A percentile compares a stretch with the other conserved stretches of the same genome.
These are phyloP conservation scores for Pseudogymnoascus sp. DNA, from an alignment of 2,329 filamentous ascomycete species.

Conservation along the genomic window DNA sequence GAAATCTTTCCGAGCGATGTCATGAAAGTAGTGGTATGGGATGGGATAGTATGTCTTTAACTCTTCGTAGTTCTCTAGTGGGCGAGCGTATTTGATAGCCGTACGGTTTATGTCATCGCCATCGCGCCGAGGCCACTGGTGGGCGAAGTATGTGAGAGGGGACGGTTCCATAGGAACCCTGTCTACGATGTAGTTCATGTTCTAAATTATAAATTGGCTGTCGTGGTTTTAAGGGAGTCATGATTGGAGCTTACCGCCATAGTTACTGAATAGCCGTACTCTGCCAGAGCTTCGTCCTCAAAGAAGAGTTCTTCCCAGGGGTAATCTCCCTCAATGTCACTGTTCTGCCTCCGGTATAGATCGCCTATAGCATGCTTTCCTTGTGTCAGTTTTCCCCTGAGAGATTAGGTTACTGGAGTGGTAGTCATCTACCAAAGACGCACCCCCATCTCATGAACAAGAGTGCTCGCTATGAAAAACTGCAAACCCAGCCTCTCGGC, in stretches of 20 bases:
- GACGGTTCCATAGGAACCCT: background rate
- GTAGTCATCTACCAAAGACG: background rate
- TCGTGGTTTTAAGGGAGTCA: background rate
- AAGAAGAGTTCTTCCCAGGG: background rate
- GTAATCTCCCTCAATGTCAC: background rate
- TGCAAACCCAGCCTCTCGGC: background rate
- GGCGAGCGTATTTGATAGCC: background rate
- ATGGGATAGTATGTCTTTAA: background rate
- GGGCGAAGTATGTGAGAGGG: background rate
- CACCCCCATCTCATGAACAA: background rate
- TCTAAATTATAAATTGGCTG: background rate
- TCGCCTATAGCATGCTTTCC: background rate
- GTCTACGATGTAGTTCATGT: conserved; percentile 4
- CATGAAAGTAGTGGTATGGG: background rate
- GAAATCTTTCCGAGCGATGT: background rate
- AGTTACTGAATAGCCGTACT: background rate
- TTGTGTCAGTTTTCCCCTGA: background rate
- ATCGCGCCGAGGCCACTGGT: background rate
- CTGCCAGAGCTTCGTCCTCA: background rate
- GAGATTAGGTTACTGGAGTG: background rate
- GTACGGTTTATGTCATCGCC: background rate
- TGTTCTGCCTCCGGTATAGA: background rate
- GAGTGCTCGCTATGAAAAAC: background rate
- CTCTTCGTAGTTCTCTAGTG: background rate
- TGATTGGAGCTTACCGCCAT: background rate